Conservation (phyloP, 2,329 filamentous ascomycete genomes). For the Colletotrichum truncatum region DNA sequence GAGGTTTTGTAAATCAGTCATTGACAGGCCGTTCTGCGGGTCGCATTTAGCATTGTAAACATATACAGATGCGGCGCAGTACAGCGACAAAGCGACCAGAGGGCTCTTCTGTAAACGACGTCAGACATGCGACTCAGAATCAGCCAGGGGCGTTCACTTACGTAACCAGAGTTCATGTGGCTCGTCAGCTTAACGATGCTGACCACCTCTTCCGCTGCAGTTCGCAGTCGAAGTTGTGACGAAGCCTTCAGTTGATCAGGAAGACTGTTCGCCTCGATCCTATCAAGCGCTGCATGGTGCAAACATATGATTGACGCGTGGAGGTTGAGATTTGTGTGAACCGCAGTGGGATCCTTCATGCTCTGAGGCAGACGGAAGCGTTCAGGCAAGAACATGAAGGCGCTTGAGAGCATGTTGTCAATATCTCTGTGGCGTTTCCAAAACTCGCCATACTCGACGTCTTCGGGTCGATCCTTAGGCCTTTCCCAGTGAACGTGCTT, state of each 20-base stretch:
- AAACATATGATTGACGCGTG: slow-evolving; percentile 90
- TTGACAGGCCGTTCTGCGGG: slow-evolving; percentile 66
- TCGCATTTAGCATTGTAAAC: slow-evolving; percentile 79
- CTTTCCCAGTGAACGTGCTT: slow-evolving; percentile 80
- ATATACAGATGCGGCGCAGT: slow-evolving; percentile 85
- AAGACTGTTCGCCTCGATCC: slow-evolving; percentile 77
- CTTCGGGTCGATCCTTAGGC: slow-evolving; percentile 75
- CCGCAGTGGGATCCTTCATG: slow-evolving; percentile 74
- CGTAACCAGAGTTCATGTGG: slow-evolving; percentile 72
- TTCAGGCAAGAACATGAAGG: slow-evolving; percentile 81
- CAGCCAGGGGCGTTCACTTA: slow-evolving; percentile 53
- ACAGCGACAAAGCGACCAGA: slow-evolving; percentile 84
- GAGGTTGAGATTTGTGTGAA: slow-evolving; percentile 88
- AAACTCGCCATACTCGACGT: slow-evolving; percentile 79
- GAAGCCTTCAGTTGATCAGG: slow-evolving; percentile 71
- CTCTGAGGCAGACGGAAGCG: slow-evolving; percentile 76
- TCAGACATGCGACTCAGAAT: slow-evolving; percentile 3
- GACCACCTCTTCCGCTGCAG: slow-evolving; percentile 85
- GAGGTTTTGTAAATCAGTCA: slow-evolving; percentile 58
- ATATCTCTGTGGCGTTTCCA: slow-evolving; percentile 88
- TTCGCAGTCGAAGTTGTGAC: slow-evolving; percentile 77
- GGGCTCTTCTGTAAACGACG: slow-evolving; percentile 71
- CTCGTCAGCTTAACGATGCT: slow-evolving; percentile 83
- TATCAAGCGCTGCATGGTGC: slow-evolving; percentile 88
- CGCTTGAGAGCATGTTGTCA: slow-evolving; percentile 82